Percentiles rank a stretch among this genome's conserved stretches.
Conservation (phyloP, 805 yeast species). For the Spathaspora gorwiae region DNA sequence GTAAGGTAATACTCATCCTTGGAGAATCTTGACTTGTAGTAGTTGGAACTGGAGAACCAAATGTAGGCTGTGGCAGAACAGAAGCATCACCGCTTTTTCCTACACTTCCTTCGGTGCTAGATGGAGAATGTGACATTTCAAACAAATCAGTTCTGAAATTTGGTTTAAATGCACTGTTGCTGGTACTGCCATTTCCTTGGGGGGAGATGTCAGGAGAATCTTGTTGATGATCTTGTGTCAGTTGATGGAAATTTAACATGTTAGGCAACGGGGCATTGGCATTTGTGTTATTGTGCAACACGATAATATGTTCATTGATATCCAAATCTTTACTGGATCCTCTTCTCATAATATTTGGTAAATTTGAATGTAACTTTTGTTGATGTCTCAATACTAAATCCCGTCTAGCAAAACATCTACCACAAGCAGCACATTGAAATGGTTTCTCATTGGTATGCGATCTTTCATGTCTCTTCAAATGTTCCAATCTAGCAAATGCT, state of each 20-base stretch:
- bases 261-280: slow-evolving; percentile 46
- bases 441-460: slow-evolving; percentile 96
- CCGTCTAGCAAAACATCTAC: slow-evolving; percentile 90
- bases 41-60: slow-evolving; percentile 20
- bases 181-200: background rate
- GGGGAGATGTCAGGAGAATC: background rate
- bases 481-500: slow-evolving; percentile 93
- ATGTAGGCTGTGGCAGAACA: background rate
- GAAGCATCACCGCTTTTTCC: background rate
- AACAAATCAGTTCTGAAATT: slow-evolving; percentile 11
- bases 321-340: slow-evolving; percentile 17
- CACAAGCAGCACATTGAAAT: slow-evolving; percentile 93
- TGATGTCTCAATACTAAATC: slow-evolving; percentile 88
- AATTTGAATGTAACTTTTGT: slow-evolving; percentile 76
- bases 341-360: slow-evolving; percentile 37
- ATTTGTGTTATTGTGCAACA: slow-evolving; percentile 47
- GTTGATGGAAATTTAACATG: slow-evolving; percentile 1
- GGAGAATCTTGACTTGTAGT: slow-evolving; percentile 24
- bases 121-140: slow-evolving; percentile 3
- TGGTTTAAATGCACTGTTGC: slow-evolving; percentile 4
- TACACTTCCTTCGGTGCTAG: background rate
- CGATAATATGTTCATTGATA: slow-evolving; percentile 47
- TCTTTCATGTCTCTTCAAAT: slow-evolving; percentile 87
- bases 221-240: background rate
- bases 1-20: slow-evolving; percentile 4